Base-by-base conservation (phyloP, 495 filamentous ascomycete species). In the Aspergillus coremiiformis region DNA sequence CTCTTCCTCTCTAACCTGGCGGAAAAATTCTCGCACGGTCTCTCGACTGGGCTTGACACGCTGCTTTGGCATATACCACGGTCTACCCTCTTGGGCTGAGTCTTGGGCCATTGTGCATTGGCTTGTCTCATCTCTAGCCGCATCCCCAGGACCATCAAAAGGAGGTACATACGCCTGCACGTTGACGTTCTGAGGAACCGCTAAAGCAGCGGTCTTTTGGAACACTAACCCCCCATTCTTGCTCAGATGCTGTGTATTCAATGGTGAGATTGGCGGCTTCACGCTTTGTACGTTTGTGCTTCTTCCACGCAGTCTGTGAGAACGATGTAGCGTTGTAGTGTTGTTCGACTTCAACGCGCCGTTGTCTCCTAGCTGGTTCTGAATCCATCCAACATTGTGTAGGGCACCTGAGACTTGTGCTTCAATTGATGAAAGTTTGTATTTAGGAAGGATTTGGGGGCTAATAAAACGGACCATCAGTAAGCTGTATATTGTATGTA, bases 101-200 rank as follows among this genome's bases (percentile, higher is more conserved):
- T 10, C 21, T 7, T 6, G 19, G n/a, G 7, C 19, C 19, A 11
- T 21, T 14, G 6, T 14, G 5, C 37, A 6, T 41, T 41, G 15
- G 19, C 37, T 11, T 41, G 4, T 21, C 17, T 41, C 37, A 12
- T 41, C 9, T 11, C 3, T 33, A 21, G 57, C 39, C 12, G 20
- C 22, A 20, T 61, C 63, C 9, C 52, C 60, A 2, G 48, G 48
- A 19, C 63, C 62, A 27, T 66, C 65, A 30, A 59, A 61, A 21
- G 53, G 57, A 46, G 63, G 65, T 10, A 68, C 51, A 33, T 57
- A 60, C 1, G 58, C 66, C 44, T 66, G 64, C 12, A 59, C 67
- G 51, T 69, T 64, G 35, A 67, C 62, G 33, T 57, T 63, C 14
- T 61, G 64, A 14, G 61, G 54, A 19, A 62, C 49, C 12, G 61